Evolutionary conservation across 164 flowering plant species (phyloP), one percentile per base, ranked within the genome.

Genomic region (Akebia trifoliata): DNA sequence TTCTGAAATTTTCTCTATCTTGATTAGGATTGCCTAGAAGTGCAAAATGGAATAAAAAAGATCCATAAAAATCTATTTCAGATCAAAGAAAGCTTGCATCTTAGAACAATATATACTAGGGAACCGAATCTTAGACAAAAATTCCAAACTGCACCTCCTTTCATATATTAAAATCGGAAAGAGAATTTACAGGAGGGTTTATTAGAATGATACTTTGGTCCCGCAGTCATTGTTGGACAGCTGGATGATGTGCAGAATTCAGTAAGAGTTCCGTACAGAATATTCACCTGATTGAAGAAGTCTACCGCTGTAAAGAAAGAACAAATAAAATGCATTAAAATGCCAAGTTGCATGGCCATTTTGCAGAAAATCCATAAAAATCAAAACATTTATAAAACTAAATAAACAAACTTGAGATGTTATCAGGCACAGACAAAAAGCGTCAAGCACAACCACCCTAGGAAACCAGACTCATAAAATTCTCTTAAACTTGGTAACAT

Each of bases 261-360:
- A 2, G 92, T 78, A 8, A 85, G 86, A 29, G 92, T 83, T 10
- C 84, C 88, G 74, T 69, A 77, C 17, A 85, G 69, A 61, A 85
- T 69, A 68, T 83, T 85, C 63, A 82, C 88, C 62, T 83, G 92
- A 64, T 85, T 85, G 74, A 82, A 85, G 78, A 85, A 85, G 56
- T 85, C 92, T 9, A 85, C 86, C 2, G 86, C 88, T 85, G 86
- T 9, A 63, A 69, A 50, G 20, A 49, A 30, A 38, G 20, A 65
- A 24, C 21, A 76, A 47, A 44, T 4, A 32, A 52, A 25, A 42
- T 5, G 26, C 8, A 8, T 22, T 9, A 56, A 29, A 42, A 22
- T 11, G 8, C 14, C 34, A 36, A 34, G 38, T 42, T 54, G 28
- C 37, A 43, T 29, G 35, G 4, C 32, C 29, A 34, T 59, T 30